phyloP scores from a whole-genome alignment of 768 basidiomycete genomes.

The Tubosaeta sp. region DNA sequence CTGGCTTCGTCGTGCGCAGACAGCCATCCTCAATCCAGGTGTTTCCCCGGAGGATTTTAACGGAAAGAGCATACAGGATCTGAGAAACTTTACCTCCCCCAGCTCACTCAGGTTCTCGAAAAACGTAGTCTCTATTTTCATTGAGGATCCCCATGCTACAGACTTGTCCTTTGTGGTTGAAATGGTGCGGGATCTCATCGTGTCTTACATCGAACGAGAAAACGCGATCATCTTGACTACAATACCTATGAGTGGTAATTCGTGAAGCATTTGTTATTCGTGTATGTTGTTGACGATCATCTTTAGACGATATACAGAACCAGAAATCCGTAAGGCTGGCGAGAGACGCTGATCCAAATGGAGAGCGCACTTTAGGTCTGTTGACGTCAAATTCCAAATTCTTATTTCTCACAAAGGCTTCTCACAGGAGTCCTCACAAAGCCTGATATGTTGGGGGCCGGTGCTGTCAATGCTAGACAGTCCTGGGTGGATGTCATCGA shows the following conservation, averaged over 20 bases:
- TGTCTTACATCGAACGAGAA: slow-evolving; percentile 39
- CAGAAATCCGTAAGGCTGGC: slow-evolving; percentile 57
- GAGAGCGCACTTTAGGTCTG: slow-evolving; percentile 60
- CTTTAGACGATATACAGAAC: slow-evolving; percentile 62
- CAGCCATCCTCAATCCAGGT: slow-evolving; percentile 38
- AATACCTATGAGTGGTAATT: slow-evolving; percentile 58
- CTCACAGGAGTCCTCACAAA: slow-evolving; percentile 66
- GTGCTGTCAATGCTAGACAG: slow-evolving; percentile 37
- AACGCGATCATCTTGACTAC: slow-evolving; percentile 64
- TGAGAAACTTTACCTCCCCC: slow-evolving; percentile 22
- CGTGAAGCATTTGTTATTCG: neutral
- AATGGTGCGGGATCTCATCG: slow-evolving; percentile 47
- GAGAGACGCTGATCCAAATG: slow-evolving; percentile 45
- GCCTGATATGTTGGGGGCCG: slow-evolving; percentile 50
- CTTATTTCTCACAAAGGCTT: neutral
- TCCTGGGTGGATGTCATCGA: slow-evolving; percentile 50
- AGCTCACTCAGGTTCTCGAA: slow-evolving; percentile 40
- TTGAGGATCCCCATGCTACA: slow-evolving; percentile 41
- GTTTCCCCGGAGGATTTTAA: slow-evolving; percentile 16
- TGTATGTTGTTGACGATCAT: neutral
- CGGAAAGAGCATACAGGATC: slow-evolving; percentile 19
- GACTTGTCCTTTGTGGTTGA: slow-evolving; percentile 49
- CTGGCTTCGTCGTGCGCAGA: slow-evolving; percentile 44
- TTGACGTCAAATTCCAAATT: neutral
- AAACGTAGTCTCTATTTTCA: slow-evolving; percentile 46